Evolutionary conservation across 2,329 filamentous ascomycete species (phyloP), one percentile per base, ranked within the genome.

Genomic region (Paraphoma chrysanthemicola): DNA sequence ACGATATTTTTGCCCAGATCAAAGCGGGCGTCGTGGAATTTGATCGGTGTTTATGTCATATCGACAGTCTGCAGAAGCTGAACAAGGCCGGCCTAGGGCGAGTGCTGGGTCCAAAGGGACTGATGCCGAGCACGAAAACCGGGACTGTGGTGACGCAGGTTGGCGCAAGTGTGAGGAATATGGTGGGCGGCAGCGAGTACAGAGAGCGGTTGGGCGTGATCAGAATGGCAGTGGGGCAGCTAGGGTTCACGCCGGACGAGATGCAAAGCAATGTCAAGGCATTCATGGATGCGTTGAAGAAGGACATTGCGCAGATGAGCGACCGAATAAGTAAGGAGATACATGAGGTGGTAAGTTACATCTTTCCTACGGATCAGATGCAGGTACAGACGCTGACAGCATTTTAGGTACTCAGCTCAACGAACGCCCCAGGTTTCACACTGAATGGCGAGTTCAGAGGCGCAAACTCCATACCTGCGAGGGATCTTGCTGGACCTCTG

Each of bases 101-200:
- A 63, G 85, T 97, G 43, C 82, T 99, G 17, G 95, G 95, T 70
- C 95, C 96, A 44, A 89, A 87, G 77, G 93, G 93, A 2, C 78
- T 99, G 71, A 98, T 99, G 95, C 95, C 95, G 6, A 96, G 87
- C 75, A 80, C 85, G 57, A 97, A 97, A 83, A 87, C 87, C 60
- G 93, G 92, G 63, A 98, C 95, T 0, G 90, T 99, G 53, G 92
- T 96, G 23, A 89, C 86, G 71, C 90, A 96, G 73, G 85, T 97
- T 14, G 85, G 85, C 51, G 78, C 82, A n/a, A 85, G 88, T 33
- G 90, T 99, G 70, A 86, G 86, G 69, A 91, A 94, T 64, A 88
- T 97, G 78, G 87, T 92, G 12, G 93, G 94, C 59, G 92, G 89
- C 51, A 91, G 89, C 51, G 88, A 93, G 66, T 99, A 97, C 80